Percentiles rank a stretch among this genome's conserved stretches.
phyloP scores from a whole-genome alignment of 306 rosid species.

The Quercus ilex region DNA sequence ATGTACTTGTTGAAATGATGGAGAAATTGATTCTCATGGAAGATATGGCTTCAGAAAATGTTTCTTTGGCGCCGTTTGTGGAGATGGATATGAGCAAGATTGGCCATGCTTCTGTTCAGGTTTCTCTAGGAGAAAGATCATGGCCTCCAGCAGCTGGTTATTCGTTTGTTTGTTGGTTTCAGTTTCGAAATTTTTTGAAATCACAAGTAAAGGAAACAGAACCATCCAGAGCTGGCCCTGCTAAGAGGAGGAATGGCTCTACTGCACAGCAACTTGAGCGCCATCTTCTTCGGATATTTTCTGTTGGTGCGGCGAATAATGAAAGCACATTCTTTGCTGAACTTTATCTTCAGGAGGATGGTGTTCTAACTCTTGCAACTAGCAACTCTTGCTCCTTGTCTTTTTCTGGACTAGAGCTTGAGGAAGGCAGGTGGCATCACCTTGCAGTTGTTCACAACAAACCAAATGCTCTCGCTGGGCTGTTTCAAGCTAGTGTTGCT shows the following conservation, averaged over 20 bases:
- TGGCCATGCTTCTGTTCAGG: constrained; percentile 98
- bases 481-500: constrained; percentile 98
- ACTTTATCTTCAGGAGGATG: constrained; percentile 95
- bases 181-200: constrained; percentile 75
- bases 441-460: constrained; percentile 97
- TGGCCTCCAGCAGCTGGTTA: constrained; percentile 99
- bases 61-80: constrained; percentile 87
- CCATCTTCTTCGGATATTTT: constrained; percentile 65
- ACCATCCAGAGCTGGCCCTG: constrained; percentile 56
- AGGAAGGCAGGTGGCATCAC: constrained; percentile 99
- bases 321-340: constrained; percentile 79
- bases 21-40: constrained; percentile 76
- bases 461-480: constrained; percentile 99
- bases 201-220: constrained; percentile 69
- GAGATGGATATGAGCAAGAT: constrained; percentile 94
- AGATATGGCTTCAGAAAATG: constrained; percentile 73
- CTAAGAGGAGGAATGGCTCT: constrained; percentile 53
- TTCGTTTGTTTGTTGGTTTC: constrained; percentile 99
- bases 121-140: constrained; percentile 97
- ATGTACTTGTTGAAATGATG: constrained; percentile 82
- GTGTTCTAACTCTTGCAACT: constrained; percentile 91
- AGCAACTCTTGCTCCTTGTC: constrained; percentile 80
- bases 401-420: constrained; percentile 87
- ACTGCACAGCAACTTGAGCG: constrained; percentile 52
- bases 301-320: constrained; percentile 82